Evolutionary conservation across 2,329 filamentous ascomycete genomes (phyloP).

Genomic region (Ascosphaera acerosa): DNA sequence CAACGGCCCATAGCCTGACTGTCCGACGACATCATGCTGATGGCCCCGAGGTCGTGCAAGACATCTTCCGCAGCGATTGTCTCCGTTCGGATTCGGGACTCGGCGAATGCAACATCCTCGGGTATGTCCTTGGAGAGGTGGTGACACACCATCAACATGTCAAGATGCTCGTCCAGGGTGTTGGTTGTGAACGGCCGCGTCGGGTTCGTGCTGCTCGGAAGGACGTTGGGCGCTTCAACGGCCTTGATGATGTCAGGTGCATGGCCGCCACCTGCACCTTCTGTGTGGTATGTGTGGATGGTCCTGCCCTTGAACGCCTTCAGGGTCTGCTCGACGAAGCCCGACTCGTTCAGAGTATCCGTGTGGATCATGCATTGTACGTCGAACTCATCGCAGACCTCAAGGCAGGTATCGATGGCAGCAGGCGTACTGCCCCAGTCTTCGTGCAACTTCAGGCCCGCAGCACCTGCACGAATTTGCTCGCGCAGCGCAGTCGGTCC

Average conservation of each 20-base stretch:
- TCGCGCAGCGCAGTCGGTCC: slow-evolving; percentile 44
- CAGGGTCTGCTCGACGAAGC: slow-evolving; percentile 86
- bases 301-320: slow-evolving; percentile 63
- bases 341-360: slow-evolving; percentile 86
- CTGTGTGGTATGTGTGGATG: slow-evolving; percentile 93
- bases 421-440: slow-evolving; percentile 87
- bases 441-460: slow-evolving; percentile 82
- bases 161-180: slow-evolving; percentile 84
- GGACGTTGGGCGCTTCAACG: slow-evolving; percentile 66
- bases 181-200: slow-evolving; percentile 77
- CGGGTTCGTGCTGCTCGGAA: slow-evolving; percentile 78
- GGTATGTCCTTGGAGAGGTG: slow-evolving; percentile 80
- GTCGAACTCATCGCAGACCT: slow-evolving; percentile 72
- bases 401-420: slow-evolving; percentile 67
- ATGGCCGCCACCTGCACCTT: slow-evolving; percentile 83
- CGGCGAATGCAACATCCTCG: slow-evolving; percentile 86
- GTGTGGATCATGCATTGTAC: slow-evolving; percentile 89
- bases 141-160: slow-evolving; percentile 98
- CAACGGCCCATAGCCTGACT: slow-evolving; percentile 93
- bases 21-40: slow-evolving; percentile 93
- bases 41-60: slow-evolving; percentile 78
- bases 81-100: slow-evolving; percentile 80
- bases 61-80: slow-evolving; percentile 95
- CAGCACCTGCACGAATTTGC: slow-evolving; percentile 59
- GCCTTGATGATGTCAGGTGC: slow-evolving; percentile 90